A percentile compares a stretch with the other conserved stretches of the same genome.
These are phyloP conservation scores for Geotrichum restrictum DNA, from an alignment of 1,139 yeast genomes.

Conservation along the genomic window DNA sequence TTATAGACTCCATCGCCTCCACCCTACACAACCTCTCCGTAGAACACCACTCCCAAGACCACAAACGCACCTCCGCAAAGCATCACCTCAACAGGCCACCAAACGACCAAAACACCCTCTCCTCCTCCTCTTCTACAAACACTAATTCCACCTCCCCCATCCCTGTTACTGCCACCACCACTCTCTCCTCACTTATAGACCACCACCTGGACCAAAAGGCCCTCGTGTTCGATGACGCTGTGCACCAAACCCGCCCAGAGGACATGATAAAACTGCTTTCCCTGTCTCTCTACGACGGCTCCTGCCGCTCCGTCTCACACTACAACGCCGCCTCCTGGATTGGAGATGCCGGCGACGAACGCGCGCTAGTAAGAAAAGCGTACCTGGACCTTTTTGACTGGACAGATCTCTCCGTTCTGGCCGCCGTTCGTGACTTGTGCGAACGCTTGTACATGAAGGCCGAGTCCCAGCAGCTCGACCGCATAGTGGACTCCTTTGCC, in stretches of 20 bases:
- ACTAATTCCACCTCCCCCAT: not conserved
- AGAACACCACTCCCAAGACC: not conserved
- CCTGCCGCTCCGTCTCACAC: constrained; percentile 18
- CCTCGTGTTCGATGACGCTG: too few species aligned
- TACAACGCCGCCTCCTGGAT: constrained; percentile 34
- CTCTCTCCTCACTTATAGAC: not conserved
- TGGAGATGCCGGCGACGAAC: constrained; percentile 31
- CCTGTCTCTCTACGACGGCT: constrained; percentile 15
- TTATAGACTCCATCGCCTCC: constrained; percentile 9
- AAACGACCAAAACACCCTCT: not conserved
- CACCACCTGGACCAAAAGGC: not conserved
- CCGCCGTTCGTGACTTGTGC: constrained; percentile 59
- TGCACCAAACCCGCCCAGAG: constrained; percentile 1
- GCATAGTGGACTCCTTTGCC: constrained; percentile 66
- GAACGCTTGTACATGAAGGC: constrained; percentile 67
- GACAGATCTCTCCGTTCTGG: constrained; percentile 37
- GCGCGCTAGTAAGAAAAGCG: constrained; percentile 28
- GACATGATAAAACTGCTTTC: constrained; percentile 13
- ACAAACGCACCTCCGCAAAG: not conserved
- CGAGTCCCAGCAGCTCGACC: constrained; percentile 78
- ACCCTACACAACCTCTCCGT: constrained; percentile 7
- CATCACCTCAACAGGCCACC: not conserved
- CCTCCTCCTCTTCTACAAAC: not conserved
- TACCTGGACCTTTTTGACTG: constrained; percentile 37
- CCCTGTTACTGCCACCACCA: not conserved